Percentiles rank a stretch among this genome's conserved stretches.
Evolutionary conservation across 129 eudicot species (phyloP).

Genomic region (carrot (Daucus carota)): DNA sequence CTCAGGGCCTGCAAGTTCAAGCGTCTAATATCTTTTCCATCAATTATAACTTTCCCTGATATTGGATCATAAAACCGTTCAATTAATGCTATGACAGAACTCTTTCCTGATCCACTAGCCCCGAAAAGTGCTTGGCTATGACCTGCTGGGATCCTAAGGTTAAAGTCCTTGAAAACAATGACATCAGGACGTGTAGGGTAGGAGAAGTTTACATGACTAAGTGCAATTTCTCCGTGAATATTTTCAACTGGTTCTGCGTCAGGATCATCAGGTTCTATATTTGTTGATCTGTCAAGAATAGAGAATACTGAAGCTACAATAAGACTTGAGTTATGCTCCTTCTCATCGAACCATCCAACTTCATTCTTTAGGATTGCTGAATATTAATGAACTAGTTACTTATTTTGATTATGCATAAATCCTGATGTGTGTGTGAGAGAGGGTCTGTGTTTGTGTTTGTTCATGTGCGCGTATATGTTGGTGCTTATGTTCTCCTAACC

Average conservation of each 20-base stretch:
- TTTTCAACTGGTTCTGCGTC: neutral
- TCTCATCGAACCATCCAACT: slow-evolving; percentile 97
- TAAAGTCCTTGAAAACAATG: slow-evolving; percentile 57
- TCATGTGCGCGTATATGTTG: too few relatives aligned
- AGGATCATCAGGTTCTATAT: neutral
- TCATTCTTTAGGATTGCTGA: slow-evolving; percentile 88
- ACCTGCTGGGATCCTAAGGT: slow-evolving; percentile 75
- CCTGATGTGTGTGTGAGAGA: neutral
- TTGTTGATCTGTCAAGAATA: neutral
- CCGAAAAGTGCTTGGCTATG: slow-evolving; percentile 88
- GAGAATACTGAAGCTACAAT: slow-evolving; percentile 20
- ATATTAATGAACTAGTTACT: neutral
- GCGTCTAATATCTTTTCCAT: slow-evolving; percentile 67
- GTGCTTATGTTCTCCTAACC: neutral
- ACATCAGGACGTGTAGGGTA: slow-evolving; percentile 82
- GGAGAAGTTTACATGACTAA: slow-evolving; percentile 70
- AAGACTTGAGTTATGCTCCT: slow-evolving; percentile 82
- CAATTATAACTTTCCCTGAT: slow-evolving; percentile 74
- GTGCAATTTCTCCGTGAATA: slow-evolving; percentile 53
- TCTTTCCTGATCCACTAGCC: slow-evolving; percentile 86
- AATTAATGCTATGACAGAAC: slow-evolving; percentile 64
- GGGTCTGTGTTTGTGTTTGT: neutral
- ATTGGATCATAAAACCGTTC: slow-evolving; percentile 80
- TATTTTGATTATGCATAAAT: neutral
- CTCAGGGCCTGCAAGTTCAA: slow-evolving; percentile 55